These are phyloP conservation scores for Exophiala calicioides DNA, from an alignment of 2,329 filamentous ascomycete genomes.

Conservation along the genomic window DNA sequence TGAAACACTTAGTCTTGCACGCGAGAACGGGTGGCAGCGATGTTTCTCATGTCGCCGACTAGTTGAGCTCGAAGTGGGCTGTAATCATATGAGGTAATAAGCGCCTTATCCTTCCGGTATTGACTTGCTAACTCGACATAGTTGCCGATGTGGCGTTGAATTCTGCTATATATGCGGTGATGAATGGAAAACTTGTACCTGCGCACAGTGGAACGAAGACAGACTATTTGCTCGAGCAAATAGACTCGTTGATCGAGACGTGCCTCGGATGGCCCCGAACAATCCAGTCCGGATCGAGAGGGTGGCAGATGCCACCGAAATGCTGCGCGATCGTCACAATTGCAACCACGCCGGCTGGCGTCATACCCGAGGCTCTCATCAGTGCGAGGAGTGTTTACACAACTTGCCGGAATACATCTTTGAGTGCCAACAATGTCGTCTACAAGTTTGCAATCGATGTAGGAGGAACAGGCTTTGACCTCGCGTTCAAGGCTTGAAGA, in stretches of 20 bases:
- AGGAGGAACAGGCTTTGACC: conserved; percentile 20
- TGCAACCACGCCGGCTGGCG: conserved; percentile 24
- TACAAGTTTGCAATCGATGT: conserved; percentile 22
- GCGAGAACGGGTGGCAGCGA: conserved; percentile 70
- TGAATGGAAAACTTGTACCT: conserved; percentile 35
- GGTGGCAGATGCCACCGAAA: conserved; percentile 12
- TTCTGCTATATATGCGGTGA: conserved; percentile 38
- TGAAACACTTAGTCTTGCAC: conserved; percentile 58
- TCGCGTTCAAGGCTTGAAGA: too few species aligned
- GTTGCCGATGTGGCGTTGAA: conserved; percentile 35
- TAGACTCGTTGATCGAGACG: conserved; percentile 17
- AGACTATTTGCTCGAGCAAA: conserved; percentile 27
- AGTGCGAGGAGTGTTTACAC: conserved; percentile 26
- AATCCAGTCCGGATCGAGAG: conserved; percentile 4
- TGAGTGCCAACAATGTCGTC: conserved; percentile 22
- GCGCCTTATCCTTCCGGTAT: conserved; percentile 2
- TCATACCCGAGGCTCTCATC: conserved; percentile 5
- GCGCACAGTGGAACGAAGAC: conserved; percentile 33
- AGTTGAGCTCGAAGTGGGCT: conserved; percentile 37
- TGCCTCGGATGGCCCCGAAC: too few species aligned
- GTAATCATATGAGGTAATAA: conserved; percentile 40
- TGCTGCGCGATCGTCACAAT: conserved; percentile 24
- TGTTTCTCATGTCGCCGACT: conserved; percentile 71
- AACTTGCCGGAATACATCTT: conserved; percentile 23
- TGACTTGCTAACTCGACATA: too few species aligned